Evolutionary conservation across 2,329 filamentous ascomycete genomes (phyloP).

Genomic region (Talaromyces sp.): DNA sequence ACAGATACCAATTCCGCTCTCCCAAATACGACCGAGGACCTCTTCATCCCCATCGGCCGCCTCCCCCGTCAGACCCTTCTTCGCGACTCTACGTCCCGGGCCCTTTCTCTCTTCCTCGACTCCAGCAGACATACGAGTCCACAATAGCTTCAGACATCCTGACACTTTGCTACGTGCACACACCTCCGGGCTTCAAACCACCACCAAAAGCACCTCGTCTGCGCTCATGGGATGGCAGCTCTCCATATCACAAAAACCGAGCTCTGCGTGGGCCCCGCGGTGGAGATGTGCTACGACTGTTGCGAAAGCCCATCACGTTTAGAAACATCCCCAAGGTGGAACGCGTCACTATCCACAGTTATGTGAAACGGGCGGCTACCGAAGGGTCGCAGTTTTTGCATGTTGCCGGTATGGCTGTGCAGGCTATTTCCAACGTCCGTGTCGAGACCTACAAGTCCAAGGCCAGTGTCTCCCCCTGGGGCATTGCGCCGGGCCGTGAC

Average conservation of each 20-base stretch:
- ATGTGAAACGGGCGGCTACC: conserved; percentile 62
- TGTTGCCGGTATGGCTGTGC: conserved; percentile 75
- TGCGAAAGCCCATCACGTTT: conserved; percentile 62
- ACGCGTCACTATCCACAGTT: conserved; percentile 74
- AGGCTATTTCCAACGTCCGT: conserved; percentile 76
- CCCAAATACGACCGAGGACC: conserved; percentile 94
- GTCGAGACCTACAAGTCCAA: conserved; percentile 65
- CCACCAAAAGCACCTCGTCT: conserved; percentile 60
- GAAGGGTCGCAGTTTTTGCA: conserved; percentile 71
- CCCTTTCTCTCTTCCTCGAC: conserved; percentile 80
- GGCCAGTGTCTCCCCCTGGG: conserved; percentile 69
- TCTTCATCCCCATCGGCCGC: conserved; percentile 86
- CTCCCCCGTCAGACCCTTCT: conserved; percentile 75
- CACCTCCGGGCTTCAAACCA: conserved; percentile 66
- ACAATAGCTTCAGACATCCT: conserved; percentile 85
- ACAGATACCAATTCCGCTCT: conserved; percentile 87
- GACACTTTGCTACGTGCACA: conserved; percentile 82
- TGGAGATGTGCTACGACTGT: conserved; percentile 51
- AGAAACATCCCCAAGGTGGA: conserved; percentile 78
- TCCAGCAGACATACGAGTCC: conserved; percentile 84
- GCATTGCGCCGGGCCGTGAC: conserved; percentile 64
- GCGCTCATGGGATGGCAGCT: conserved; percentile 81
- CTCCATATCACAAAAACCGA: conserved; percentile 90
- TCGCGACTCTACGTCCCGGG: conserved; percentile 87
- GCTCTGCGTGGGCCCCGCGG: conserved; percentile 80